Evolutionary conservation across 2,329 filamentous ascomycete species (phyloP).

Genomic region (Byssoonygena ceratinophila): DNA sequence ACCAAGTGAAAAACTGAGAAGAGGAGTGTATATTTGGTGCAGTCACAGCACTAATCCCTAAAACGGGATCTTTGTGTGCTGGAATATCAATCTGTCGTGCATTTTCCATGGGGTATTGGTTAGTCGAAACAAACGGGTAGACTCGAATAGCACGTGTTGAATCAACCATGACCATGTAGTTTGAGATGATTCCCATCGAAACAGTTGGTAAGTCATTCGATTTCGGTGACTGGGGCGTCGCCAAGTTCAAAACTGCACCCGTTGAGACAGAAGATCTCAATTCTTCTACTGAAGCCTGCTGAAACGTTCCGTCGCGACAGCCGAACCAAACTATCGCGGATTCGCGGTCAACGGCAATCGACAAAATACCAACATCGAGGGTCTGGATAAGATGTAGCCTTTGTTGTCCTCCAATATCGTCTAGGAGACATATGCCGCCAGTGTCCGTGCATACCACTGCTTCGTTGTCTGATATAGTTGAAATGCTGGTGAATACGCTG

Average conservation of each 20-base stretch:
- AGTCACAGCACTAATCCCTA: slow-evolving; percentile 61
- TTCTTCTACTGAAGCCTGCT: slow-evolving; percentile 36
- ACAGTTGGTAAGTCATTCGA: slow-evolving; percentile 40
- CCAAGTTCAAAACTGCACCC: slow-evolving; percentile 18
- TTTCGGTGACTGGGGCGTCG: slow-evolving; percentile 19
- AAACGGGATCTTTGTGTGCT: slow-evolving; percentile 48
- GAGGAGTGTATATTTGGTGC: slow-evolving; percentile 47
- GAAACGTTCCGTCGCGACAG: slow-evolving; percentile 51
- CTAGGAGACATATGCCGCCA: slow-evolving; percentile 79
- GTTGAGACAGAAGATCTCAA: slow-evolving; percentile 26
- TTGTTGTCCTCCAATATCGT: slow-evolving; percentile 62
- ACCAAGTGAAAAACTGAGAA: slow-evolving; percentile 82
- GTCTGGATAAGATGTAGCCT: slow-evolving; percentile 57
- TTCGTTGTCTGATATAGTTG: slow-evolving; percentile 58
- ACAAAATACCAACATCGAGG: slow-evolving; percentile 57
- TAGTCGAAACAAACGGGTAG: slow-evolving; percentile 39
- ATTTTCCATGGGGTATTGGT: slow-evolving; percentile 24
- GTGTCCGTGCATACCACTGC: slow-evolving; percentile 78
- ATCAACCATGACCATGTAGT: slow-evolving; percentile 65
- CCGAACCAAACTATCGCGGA: slow-evolving; percentile 55
- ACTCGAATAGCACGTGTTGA: slow-evolving; percentile 60
- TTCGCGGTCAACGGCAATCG: slow-evolving; percentile 51
- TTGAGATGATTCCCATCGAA: slow-evolving; percentile 57
- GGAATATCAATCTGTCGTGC: slow-evolving; percentile 34
- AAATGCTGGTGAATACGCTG: slow-evolving; percentile 69